phyloP scores from a whole-genome alignment of 148 eudicot genomes.

The Gaultheria prostrata region DNA sequence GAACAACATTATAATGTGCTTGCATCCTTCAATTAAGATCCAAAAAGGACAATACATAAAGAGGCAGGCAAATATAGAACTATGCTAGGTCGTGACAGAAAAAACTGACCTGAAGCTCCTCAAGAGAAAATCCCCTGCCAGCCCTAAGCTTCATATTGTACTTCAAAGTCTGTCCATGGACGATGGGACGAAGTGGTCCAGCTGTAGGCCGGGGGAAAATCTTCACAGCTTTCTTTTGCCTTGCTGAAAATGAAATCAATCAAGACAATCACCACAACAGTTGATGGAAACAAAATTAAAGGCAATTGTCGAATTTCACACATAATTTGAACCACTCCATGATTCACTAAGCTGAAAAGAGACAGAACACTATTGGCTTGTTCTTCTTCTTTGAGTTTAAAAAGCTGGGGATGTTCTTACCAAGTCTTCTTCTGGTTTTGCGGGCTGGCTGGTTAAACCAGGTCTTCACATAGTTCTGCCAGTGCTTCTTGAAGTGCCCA shows the following conservation, averaged over 20 bases:
- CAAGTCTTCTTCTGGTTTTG: slow-evolving; percentile 58
- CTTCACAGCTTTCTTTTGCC: slow-evolving; percentile 73
- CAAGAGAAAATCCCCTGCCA: slow-evolving; percentile 60
- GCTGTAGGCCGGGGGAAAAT: slow-evolving; percentile 50
- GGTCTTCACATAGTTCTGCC: slow-evolving; percentile 69
- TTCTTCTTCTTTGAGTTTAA: not conserved
- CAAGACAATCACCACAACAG: not conserved
- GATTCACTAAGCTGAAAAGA: not conserved
- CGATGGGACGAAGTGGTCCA: slow-evolving; percentile 64
- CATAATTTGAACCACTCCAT: not conserved
- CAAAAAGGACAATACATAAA: not conserved
- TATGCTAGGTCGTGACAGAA: not conserved
- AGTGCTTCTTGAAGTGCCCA: slow-evolving; percentile 70
- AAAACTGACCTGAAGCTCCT: slow-evolving; percentile 37
- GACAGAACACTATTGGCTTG: not conserved
- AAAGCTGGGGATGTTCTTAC: slow-evolving; percentile 14
- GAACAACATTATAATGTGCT: not conserved
- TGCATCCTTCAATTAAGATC: not conserved
- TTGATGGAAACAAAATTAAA: not conserved
- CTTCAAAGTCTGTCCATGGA: slow-evolving; percentile 64
- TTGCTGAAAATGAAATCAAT: slow-evolving; percentile 34
- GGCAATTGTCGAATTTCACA: not conserved
- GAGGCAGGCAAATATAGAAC: not conserved
- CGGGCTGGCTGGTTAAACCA: slow-evolving; percentile 80
- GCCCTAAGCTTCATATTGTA: slow-evolving; percentile 62